Percentiles rank a stretch among this genome's conserved stretches.
Conservation (phyloP, 306 rosid genomes). For the Biancaea sappan region DNA sequence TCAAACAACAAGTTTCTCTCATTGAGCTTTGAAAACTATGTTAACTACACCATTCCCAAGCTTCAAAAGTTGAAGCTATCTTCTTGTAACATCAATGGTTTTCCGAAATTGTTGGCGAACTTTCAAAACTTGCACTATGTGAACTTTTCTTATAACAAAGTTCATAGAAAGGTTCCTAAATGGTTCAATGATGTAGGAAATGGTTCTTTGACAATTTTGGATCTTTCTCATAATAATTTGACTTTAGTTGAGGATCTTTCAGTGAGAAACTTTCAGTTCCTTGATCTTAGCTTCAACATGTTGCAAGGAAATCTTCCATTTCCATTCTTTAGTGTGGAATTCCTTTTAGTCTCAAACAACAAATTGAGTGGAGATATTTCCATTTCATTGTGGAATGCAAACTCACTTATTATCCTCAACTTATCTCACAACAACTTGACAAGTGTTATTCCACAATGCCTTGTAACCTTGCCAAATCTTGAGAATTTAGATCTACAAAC, state of each 20-base stretch:
- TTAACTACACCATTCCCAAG: not conserved
- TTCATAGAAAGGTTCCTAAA: slow-evolving; percentile 27
- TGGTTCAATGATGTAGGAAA: slow-evolving; percentile 11
- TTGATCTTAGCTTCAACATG: not conserved
- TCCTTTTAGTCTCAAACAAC: no score
- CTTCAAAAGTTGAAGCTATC: not conserved
- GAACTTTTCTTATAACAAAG: slow-evolving; percentile 43
- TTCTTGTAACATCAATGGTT: not conserved
- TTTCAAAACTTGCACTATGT: accelerated
- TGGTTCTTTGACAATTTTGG: not conserved
- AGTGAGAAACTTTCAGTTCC: not conserved
- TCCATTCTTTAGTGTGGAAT: not conserved
- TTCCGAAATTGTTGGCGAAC: slow-evolving; percentile 23
- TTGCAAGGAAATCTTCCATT: not conserved
- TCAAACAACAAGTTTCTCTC: no score
- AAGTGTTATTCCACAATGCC: no score
- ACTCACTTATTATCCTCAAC: no score
- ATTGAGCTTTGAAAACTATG: no score
- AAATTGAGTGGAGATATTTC: no score
- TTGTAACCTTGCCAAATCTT: not conserved
- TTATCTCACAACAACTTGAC: no score
- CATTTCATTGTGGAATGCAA: no score
- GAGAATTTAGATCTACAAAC: slow-evolving; percentile 15
- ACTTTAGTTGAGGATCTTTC: not conserved
- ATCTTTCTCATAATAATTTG: not conserved